Conservation (phyloP, 1,284 basidiomycete species). For the Sporisorium scitamineum region DNA sequence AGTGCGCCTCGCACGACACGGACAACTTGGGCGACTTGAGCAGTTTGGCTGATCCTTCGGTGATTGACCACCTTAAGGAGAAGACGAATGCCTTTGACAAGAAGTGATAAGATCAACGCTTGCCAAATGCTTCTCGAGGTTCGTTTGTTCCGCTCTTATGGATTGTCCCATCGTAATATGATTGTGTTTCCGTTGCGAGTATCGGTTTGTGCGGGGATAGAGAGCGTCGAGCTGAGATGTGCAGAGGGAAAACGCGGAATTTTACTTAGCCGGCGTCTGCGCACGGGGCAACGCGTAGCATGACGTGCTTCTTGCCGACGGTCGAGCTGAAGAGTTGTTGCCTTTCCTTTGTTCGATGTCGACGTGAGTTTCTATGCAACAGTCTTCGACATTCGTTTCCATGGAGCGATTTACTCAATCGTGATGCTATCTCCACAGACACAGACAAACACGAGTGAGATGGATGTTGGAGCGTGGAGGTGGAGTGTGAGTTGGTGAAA, state of each 20-base stretch:
- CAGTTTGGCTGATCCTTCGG: conserved; percentile 80
- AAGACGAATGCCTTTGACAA: conserved; percentile 52
- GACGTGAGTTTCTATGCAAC: not conserved
- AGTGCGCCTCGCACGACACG: conserved; percentile 91
- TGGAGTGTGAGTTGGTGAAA: not conserved
- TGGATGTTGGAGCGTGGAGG: not conserved
- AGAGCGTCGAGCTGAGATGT: not conserved
- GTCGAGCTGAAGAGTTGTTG: too few species aligned
- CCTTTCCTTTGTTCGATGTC: not conserved
- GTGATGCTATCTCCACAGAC: too few species aligned
- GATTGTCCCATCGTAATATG: conserved; percentile 3
- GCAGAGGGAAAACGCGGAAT: not conserved
- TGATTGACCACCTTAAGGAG: conserved; percentile 64
- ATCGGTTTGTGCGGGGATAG: not conserved
- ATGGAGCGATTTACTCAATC: too few species aligned
- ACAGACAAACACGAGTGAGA: too few species aligned
- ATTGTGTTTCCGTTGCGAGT: not conserved
- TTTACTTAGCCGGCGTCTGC: not conserved
- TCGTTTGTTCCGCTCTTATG: not conserved
- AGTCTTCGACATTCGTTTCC: too few species aligned
- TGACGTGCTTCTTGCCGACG: not conserved
- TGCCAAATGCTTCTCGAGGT: not conserved
- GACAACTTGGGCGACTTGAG: conserved; percentile 90
- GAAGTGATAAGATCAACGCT: conserved; percentile 18
- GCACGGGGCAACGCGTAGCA: not conserved